These are phyloP conservation scores for Ceratobasidium sp. DNA, from an alignment of 1,284 basidiomycete genomes.

Conservation along the genomic window DNA sequence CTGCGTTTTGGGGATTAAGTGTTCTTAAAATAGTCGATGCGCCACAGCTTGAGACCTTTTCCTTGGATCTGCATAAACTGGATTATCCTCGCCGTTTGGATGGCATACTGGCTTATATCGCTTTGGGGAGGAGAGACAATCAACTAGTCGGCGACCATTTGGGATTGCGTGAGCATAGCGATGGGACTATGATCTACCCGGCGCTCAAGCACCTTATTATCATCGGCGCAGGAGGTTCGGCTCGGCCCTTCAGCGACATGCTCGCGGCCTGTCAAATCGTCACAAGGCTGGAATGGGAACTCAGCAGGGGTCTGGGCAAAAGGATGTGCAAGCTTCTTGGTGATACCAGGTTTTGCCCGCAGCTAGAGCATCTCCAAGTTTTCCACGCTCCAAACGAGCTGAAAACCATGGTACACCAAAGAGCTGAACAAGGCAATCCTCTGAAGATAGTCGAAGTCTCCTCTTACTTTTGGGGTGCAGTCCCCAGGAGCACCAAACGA, in stretches of 20 bases:
- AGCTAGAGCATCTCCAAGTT: slow-evolving; percentile 7
- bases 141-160: no score
- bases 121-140: background rate
- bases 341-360: background rate
- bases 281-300: background rate
- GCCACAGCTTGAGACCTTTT: background rate
- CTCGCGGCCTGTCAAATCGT: background rate
- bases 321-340: background rate
- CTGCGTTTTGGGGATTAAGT: background rate
- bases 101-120: background rate
- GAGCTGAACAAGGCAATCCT: background rate
- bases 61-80: background rate
- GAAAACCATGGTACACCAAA: background rate
- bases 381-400: background rate
- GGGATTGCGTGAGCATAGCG: background rate
- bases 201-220: background rate
- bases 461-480: no score
- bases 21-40: slow-evolving; percentile 9
- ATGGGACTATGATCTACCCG: background rate
- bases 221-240: no score
- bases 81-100: no score
- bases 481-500: no score
- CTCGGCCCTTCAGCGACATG: background rate
- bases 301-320: background rate
- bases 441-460: background rate